A percentile compares a stretch with the other conserved stretches of the same genome.
Evolutionary conservation across 1,139 yeast genomes (phyloP).

Genomic region (Hansenula lynferdii): DNA sequence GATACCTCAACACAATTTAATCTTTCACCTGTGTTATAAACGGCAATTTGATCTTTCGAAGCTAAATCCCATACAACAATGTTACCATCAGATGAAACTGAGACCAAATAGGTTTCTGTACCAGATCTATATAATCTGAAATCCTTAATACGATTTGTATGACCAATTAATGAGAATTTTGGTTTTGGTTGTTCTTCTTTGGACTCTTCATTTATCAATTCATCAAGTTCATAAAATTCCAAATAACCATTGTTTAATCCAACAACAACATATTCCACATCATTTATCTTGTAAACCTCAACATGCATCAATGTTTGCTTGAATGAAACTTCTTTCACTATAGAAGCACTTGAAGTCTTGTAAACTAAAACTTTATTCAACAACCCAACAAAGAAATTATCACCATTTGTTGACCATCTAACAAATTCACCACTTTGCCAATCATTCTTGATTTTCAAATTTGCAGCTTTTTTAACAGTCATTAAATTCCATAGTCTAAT

Average conservation of each 20-base stretch:
- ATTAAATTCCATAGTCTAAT: constrained; percentile 90
- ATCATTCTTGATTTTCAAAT: constrained; percentile 66
- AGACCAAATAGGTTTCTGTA: constrained; percentile 51
- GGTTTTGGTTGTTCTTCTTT: constrained; percentile 36
- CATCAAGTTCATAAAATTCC: constrained; percentile 41
- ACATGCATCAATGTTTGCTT: constrained; percentile 64
- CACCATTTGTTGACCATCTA: constrained; percentile 59
- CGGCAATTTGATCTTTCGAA: constrained; percentile 75
- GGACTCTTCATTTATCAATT: constrained; percentile 33
- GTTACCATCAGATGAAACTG: constrained; percentile 91
- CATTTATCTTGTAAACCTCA: constrained; percentile 42
- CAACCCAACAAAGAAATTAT: constrained; percentile 71
- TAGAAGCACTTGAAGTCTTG: constrained; percentile 59
- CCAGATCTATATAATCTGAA: constrained; percentile 48
- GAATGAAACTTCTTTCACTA: constrained; percentile 41
- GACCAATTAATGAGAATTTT: constrained; percentile 64
- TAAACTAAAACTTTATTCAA: constrained; percentile 61
- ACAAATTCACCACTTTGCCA: constrained; percentile 67
- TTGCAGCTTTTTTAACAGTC: constrained; percentile 96
- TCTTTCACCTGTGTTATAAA: constrained; percentile 89
- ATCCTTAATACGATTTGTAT: constrained; percentile 81
- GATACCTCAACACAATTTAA: constrained; percentile 80
- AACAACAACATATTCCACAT: constrained; percentile 52
- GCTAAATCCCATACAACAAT: constrained; percentile 85
- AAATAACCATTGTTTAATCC: constrained; percentile 77